These are phyloP conservation scores for Yamadazyma pseudoaaseri DNA, from an alignment of 1,139 yeast species.

Conservation along the genomic window DNA sequence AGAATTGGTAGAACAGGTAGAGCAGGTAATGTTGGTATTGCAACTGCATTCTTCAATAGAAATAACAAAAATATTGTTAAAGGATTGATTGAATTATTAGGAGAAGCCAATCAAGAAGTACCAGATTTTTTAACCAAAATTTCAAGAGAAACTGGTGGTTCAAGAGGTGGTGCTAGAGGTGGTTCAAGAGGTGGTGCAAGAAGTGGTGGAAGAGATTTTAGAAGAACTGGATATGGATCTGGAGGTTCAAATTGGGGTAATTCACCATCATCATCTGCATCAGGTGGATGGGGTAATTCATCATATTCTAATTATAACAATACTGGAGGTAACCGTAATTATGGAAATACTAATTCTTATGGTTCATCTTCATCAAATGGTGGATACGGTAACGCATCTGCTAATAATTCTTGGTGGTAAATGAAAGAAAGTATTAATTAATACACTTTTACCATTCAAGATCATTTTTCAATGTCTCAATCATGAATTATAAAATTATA, in stretches of 20 bases:
- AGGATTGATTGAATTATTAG: constrained; percentile 81
- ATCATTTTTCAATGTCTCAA: constrained; percentile 27
- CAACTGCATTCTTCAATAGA: constrained; percentile 98
- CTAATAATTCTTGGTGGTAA: constrained; percentile 45
- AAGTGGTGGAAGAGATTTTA: constrained; percentile 50
- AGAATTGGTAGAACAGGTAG: constrained; percentile 99
- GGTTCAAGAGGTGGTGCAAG: constrained; percentile 32
- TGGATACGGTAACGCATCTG: constrained; percentile 15
- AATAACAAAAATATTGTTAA: constrained; percentile 87
- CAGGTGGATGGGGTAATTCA: constrained; percentile 19
- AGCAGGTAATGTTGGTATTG: constrained; percentile 98
- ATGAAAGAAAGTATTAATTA: constrained; percentile 4
- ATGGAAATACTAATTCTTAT: constrained; percentile 7
- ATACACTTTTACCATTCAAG: constrained; percentile 8
- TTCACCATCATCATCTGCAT: no score
- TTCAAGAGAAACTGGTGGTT: constrained; percentile 71
- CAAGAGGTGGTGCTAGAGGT: constrained; percentile 35
- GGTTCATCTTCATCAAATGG: constrained; percentile 6
- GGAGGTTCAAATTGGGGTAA: constrained; percentile 30
- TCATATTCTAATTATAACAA: constrained; percentile 25
- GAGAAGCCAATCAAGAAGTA: constrained; percentile 97
- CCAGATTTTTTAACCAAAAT: constrained; percentile 83
- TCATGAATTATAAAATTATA: constrained; percentile 14
- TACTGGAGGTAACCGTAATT: constrained; percentile 1
- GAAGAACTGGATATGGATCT: constrained; percentile 43